Evolutionary conservation across 495 filamentous ascomycete genomes (phyloP), one percentile per base, ranked within the genome.

Genomic region (Penicillium alfredii): DNA sequence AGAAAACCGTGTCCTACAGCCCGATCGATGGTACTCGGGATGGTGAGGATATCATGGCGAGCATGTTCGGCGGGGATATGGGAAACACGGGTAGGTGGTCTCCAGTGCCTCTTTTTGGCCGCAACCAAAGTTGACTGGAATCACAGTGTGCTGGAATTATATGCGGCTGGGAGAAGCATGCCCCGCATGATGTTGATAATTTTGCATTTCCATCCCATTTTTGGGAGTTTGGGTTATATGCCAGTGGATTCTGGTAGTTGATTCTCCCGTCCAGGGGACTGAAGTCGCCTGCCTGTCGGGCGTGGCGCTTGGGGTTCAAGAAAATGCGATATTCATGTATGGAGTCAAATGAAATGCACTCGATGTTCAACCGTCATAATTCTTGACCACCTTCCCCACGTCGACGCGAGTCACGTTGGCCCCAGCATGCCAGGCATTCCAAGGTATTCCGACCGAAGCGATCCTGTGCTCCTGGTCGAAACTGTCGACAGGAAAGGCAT

Each of bases 41-140:
- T 34, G 80, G 80, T 0, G 73, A 74, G 44, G 69, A 83, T 26
- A 60, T 78, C 8, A 64, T 77, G 69, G 56, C 69, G 53, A 53
- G 51, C 18, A 73, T 81, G 48, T 86, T 86, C 56, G 73, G 76
- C 17, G 69, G 80, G 13, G 82, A 84, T 56, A 63, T 84, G 44
- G 82, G 76, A 0, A 77, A 80, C 56, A 64, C 53, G 19, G 76
- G 64, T 69, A 49, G 30, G 59, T 49, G 30, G 11, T 22, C n/a
- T 16, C 19, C 2, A 14, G 34, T 17, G 3, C 8, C 23, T 2
- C 14, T 11, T 16, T 17, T 10, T 4, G 12, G 3, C 4, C 6
- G n/a, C 8, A 19, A 12, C 8, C 42, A 22, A 12, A 10, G 18
- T 53, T 65, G 34, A 62, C 44, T 23, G 9, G 33, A 20, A 33